These are phyloP conservation scores for Thraustochytrium striatum DNA, from an alignment of 352 stramenopile species.

Conservation along the genomic window DNA sequence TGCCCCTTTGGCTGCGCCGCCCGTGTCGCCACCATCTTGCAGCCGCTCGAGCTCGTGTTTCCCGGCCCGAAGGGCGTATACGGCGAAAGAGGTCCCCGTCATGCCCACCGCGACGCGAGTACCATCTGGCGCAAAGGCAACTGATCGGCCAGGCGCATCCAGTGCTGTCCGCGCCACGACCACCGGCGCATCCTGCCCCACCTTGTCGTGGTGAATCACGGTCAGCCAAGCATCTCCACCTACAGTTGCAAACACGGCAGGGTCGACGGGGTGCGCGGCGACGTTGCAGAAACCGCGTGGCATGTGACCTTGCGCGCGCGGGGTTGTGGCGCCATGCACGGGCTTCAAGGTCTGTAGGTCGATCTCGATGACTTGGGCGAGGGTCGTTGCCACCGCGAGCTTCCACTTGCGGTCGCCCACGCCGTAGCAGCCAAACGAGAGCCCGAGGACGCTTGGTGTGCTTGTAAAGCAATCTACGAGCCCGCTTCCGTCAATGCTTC, in stretches of 20 bases:
- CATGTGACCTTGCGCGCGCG: background rate
- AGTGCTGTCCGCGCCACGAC: constrained; percentile 52
- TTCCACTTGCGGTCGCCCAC: background rate
- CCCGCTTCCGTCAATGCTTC: background rate
- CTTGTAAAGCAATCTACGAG: background rate
- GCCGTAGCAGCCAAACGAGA: background rate
- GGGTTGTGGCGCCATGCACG: background rate
- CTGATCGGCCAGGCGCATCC: constrained; percentile 72
- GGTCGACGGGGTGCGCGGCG: background rate
- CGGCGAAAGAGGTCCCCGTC: constrained; percentile 53
- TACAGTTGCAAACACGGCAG: background rate
- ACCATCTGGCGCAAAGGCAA: constrained; percentile 74
- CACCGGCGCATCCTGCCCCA: background rate
- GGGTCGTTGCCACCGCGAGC: background rate
- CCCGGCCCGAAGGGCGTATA: constrained; percentile 44
- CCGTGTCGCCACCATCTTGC: constrained; percentile 76
- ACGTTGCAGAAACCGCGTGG: background rate
- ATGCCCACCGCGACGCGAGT: constrained; percentile 79
- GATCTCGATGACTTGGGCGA: constrained; percentile 14
- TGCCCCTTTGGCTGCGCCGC: background rate
- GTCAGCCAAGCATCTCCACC: constrained; percentile 2
- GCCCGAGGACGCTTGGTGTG: background rate
- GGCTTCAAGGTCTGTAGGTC: background rate
- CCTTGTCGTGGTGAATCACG: background rate
- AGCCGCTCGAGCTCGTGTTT: constrained; percentile 68